phyloP scores from a whole-genome alignment of 208 protist species.

The Leishmania guyanensis region DNA sequence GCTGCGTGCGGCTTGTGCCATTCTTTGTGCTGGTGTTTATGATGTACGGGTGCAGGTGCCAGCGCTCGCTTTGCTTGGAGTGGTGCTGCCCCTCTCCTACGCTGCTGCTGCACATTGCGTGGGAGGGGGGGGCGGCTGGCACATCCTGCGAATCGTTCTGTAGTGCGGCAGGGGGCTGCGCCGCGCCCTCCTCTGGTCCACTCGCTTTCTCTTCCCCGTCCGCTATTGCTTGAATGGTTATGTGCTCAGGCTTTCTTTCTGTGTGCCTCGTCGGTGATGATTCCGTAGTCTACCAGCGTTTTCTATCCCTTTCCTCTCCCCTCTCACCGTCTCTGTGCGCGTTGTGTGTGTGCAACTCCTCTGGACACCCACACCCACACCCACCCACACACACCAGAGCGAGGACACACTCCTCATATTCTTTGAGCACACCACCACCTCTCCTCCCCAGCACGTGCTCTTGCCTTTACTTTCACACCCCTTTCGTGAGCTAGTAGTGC shows the following conservation, averaged over 20 bases:
- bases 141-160: background rate
- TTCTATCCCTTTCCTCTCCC: background rate
- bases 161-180: background rate
- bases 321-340: background rate
- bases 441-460: background rate
- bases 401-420: background rate
- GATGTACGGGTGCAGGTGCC: background rate
- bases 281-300: background rate
- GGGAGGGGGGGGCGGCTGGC: background rate
- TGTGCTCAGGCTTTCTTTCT: background rate
- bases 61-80: background rate
- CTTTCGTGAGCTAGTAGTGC: background rate
- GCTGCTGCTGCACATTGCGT: background rate
- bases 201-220: background rate
- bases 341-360: background rate
- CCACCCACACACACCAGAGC: background rate
- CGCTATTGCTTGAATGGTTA: background rate
- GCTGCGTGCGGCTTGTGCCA: background rate
- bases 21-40: background rate
- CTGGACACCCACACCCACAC: background rate
- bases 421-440: background rate
- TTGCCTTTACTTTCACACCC: background rate
- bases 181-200: background rate
- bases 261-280: background rate
- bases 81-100: background rate